Evolutionary conservation across 345 rosid species (phyloP).

Genomic region (Punica granatum): DNA sequence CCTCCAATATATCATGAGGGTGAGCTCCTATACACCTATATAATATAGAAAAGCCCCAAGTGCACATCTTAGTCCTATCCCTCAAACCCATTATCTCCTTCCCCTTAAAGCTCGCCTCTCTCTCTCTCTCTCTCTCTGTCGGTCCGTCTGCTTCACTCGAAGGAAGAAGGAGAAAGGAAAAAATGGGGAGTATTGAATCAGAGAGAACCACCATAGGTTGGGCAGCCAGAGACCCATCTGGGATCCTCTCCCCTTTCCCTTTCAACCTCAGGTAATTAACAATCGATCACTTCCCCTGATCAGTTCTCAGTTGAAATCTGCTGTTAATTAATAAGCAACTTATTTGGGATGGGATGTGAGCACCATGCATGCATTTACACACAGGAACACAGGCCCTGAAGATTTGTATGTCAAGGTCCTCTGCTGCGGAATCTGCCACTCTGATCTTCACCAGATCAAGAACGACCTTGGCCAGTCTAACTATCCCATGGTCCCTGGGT

Average conservation of each 20-base stretch:
- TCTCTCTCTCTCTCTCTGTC: not conserved
- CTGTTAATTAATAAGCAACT: too few relatives aligned
- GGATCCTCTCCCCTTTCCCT: conserved; percentile 54
- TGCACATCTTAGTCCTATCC: not conserved
- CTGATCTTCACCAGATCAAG: conserved; percentile 62
- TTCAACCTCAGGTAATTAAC: conserved; percentile 45
- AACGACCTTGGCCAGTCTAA: conserved; percentile 53
- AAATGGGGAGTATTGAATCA: conserved; percentile 34
- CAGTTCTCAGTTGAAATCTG: too few relatives aligned
- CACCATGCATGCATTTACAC: too few relatives aligned
- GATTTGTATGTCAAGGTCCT: conserved; percentile 58
- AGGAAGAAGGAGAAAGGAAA: not conserved
- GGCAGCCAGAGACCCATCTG: conserved; percentile 81
- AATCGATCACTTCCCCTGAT: too few relatives aligned
- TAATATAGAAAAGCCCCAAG: too few relatives aligned
- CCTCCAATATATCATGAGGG: too few relatives aligned
- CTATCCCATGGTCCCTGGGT: conserved; percentile 89
- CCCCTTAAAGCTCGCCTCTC: not conserved
- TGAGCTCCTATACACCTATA: too few relatives aligned
- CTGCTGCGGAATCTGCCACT: conserved; percentile 66
- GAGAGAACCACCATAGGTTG: conserved; percentile 53
- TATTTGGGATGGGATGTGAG: too few relatives aligned
- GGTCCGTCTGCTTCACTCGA: not conserved
- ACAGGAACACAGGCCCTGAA: conserved; percentile 62
- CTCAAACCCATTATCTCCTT: not conserved